These are phyloP conservation scores for Plectosphaerella plurivora DNA, from an alignment of 2,329 filamentous ascomycete species.

Conservation along the genomic window DNA sequence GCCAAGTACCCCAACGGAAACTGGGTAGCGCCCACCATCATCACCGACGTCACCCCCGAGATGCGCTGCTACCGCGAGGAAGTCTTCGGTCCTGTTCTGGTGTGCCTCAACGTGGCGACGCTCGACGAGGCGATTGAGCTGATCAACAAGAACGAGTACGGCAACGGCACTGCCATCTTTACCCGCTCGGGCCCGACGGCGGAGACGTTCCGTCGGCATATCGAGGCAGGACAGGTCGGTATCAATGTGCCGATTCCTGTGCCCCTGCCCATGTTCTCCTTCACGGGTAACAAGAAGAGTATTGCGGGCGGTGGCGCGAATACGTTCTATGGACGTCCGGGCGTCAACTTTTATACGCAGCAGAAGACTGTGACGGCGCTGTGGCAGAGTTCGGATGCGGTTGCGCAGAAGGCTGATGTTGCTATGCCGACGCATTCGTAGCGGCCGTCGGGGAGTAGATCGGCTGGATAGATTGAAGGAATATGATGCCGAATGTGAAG, in stretches of 20 bases:
- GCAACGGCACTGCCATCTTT: conserved; percentile 83
- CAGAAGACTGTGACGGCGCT: conserved; percentile 94
- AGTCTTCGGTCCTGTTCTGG: conserved; percentile 80
- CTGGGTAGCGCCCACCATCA: conserved; percentile 80
- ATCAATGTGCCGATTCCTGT: conserved; percentile 80
- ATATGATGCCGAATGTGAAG: neutral
- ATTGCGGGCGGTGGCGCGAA: conserved; percentile 87
- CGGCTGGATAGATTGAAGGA: neutral
- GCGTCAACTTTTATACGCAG: conserved; percentile 93
- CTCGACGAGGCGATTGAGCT: conserved; percentile 76
- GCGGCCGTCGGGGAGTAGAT: neutral
- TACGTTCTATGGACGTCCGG: conserved; percentile 93
- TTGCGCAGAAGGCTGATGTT: conserved; percentile 79
- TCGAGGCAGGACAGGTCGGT: conserved; percentile 81
- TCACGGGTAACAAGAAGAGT: conserved; percentile 80
- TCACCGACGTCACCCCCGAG: conserved; percentile 71
- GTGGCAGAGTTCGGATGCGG: conserved; percentile 82
- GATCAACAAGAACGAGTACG: conserved; percentile 84
- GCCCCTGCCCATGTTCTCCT: conserved; percentile 67
- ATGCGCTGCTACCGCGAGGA: conserved; percentile 86
- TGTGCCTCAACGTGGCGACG: conserved; percentile 73
- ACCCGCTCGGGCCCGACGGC: conserved; percentile 74
- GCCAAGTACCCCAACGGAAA: conserved; percentile 80
- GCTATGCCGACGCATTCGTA: conserved; percentile 68
- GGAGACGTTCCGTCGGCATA: conserved; percentile 71